Evolutionary conservation across 2,329 filamentous ascomycete species (phyloP), one percentile per base, ranked within the genome.

Genomic region (Hansfordia pulvinata): DNA sequence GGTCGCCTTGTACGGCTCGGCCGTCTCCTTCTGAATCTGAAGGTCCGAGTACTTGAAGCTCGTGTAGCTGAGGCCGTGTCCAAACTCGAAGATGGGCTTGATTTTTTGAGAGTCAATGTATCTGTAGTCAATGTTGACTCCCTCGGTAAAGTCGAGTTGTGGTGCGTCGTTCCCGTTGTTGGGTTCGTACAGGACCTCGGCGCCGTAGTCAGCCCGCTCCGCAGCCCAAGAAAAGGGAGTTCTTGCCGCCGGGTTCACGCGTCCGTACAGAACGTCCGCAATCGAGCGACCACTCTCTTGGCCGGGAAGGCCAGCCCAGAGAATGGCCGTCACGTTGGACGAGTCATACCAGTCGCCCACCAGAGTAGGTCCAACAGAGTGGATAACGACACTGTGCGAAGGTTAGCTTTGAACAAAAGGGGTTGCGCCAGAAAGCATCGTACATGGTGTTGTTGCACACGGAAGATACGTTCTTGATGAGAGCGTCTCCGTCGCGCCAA

Each of bases 361-460:
- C 1, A 92, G 56, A 4, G 92, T 80, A 1, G 86, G 73, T 1
- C 85, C 85, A 4, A 76, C 70, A 2, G 80, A 84, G 58, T 96
- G 88, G 32, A 96, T 77, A 30, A 94, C 72, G 10, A 96, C 82
- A 32, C n/a, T n/a, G n/a, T n/a, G n/a, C n/a, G n/a, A n/a, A n/a
- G n/a, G n/a, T n/a, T n/a, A n/a, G n/a, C n/a, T n/a, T n/a, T n/a
- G n/a, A n/a, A n/a, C n/a, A n/a, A n/a, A n/a, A n/a, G n/a, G n/a
- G n/a, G n/a, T n/a, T n/a, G n/a, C n/a, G n/a, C n/a, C n/a, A n/a
- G n/a, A n/a, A n/a, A n/a, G n/a, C n/a, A n/a, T n/a, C n/a, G n/a
- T n/a, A n/a, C n/a, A 96, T 78, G 9, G 85, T 93, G 64, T 94
- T 93, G 57, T 77, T 74, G 62, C 78, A 86, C 34, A 73, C 47